Evolutionary conservation across 805 yeast genomes (phyloP), one percentile per base, ranked within the genome.

Genomic region (Jamesozyma jinghongensis): DNA sequence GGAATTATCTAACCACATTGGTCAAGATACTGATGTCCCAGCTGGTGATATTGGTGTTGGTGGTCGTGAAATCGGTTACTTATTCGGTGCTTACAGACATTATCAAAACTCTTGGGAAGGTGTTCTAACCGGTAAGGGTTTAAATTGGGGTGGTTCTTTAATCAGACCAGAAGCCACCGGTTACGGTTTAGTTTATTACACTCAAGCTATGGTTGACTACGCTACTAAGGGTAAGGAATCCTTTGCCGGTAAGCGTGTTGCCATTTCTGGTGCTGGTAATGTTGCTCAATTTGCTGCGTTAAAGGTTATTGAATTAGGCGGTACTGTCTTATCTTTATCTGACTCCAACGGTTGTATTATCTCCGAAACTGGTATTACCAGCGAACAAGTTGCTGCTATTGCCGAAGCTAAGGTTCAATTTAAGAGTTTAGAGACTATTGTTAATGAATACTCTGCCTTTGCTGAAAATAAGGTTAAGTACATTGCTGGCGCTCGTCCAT

Each of bases 151-250:
- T 77, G 98, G 97, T 61, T 90, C 97, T 59, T 75, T 90, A 66
- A 88, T 90, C 71, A 84, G 98, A 71, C 96, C 97, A 52, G 98
- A 90, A 78, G 98, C 98, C 52, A 90, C 98, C 49, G 98, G 98
- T 68, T 90, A 81, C 75, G 98, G 98, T 71, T 72, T 85, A 45
- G 90, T 90, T 51, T 90, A 90, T 81, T 90, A 85, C 74, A 94
- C 88, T 52, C 95, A 87, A 71, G 86, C 90, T 73, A 90, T 90
- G 96, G 85, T 90, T 67, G 92, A 85, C 71, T 79, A 80, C 67
- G 96, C 95, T 51, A 73, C 94, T 48, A 66, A 75, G 52, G 96
- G 95, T 67, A 79, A 82, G 69, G 96, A 87, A 73, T 67, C 87
- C 44, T 83, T 92, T 71, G 68, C 75, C 52, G 97, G 95, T 66